phyloP scores from a whole-genome alignment of 768 basidiomycete genomes.

The Xerocomellus chrysenteron region DNA sequence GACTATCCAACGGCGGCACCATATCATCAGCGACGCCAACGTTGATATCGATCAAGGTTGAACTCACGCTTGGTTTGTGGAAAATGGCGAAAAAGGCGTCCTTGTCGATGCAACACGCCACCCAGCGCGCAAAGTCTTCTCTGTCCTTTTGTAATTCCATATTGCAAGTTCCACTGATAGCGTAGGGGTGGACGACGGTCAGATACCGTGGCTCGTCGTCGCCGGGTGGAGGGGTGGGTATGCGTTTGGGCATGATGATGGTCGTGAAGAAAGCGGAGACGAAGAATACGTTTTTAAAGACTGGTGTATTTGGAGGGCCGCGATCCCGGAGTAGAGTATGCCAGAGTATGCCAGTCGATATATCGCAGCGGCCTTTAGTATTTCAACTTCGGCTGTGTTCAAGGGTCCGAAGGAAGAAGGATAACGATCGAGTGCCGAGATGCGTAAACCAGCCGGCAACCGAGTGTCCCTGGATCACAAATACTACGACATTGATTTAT shows the following conservation, averaged over 20 bases:
- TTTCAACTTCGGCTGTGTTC: not conserved
- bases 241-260: slow-evolving; percentile 41
- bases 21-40: not conserved
- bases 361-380: not conserved
- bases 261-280: not conserved
- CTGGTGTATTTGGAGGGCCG: not conserved
- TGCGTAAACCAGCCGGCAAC: not conserved
- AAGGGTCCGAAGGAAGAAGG: not conserved
- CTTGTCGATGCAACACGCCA: slow-evolving; percentile 40
- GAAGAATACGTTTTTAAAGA: not conserved
- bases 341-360: not conserved
- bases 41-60: not conserved
- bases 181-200: slow-evolving; percentile 46
- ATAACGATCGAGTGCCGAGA: not conserved
- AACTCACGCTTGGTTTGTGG: slow-evolving; percentile 45
- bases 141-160: slow-evolving; percentile 40
- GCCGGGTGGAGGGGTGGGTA: slow-evolving; percentile 40
- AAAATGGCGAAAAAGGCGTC: slow-evolving; percentile 39
- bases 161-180: slow-evolving; percentile 36
- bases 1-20: slow-evolving; percentile 27
- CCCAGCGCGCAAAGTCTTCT: slow-evolving; percentile 41
- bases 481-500: not conserved
- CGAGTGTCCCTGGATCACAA: not conserved
- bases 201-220: slow-evolving; percentile 47
- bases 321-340: not conserved